Evolutionary conservation across 2,329 filamentous ascomycete genomes (phyloP).

Genomic region (Ophiocordyceps camponoti-leonardi): DNA sequence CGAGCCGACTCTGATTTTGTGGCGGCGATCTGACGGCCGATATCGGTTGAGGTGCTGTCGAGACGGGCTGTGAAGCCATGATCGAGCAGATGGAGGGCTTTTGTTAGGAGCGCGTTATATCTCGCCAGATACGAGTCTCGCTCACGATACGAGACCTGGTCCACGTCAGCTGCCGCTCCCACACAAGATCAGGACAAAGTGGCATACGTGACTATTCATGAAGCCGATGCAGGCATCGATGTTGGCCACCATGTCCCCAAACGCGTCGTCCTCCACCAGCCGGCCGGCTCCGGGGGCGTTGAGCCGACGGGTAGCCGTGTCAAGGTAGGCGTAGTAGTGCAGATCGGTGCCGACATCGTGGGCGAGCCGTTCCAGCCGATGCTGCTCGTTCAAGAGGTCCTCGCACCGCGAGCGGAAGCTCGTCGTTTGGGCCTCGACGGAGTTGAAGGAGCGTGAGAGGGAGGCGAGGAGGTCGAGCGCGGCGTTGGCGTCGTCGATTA

Average conservation of each 20-base stretch:
- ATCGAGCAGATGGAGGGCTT: constrained; percentile 44
- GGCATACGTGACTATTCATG: constrained; percentile 66
- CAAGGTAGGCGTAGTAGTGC: constrained; percentile 88
- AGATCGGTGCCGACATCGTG: constrained; percentile 76
- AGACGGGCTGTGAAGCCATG: constrained; percentile 35
- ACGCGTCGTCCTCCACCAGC: constrained; percentile 68
- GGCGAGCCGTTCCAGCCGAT: constrained; percentile 59
- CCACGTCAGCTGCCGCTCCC: neutral
- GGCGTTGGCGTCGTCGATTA: constrained; percentile 60
- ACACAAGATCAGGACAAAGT: neutral
- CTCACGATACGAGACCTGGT: constrained; percentile 65
- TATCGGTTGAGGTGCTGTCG: constrained; percentile 35
- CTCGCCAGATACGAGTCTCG: constrained; percentile 74
- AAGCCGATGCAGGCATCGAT: constrained; percentile 85
- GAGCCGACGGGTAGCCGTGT: constrained; percentile 73
- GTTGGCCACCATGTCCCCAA: constrained; percentile 73
- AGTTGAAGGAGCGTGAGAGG: constrained; percentile 71
- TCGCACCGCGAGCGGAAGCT: constrained; percentile 88
- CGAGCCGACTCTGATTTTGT: constrained; percentile 42
- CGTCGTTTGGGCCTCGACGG: constrained; percentile 81
- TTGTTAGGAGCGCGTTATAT: constrained; percentile 65
- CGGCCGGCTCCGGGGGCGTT: constrained; percentile 84
- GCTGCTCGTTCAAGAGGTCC: constrained; percentile 67
- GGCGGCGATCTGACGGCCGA: constrained; percentile 32
- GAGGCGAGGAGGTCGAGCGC: constrained; percentile 61